These are phyloP conservation scores for Telfairia occidentalis DNA, from an alignment of 331 rosid species.

Conservation along the genomic window DNA sequence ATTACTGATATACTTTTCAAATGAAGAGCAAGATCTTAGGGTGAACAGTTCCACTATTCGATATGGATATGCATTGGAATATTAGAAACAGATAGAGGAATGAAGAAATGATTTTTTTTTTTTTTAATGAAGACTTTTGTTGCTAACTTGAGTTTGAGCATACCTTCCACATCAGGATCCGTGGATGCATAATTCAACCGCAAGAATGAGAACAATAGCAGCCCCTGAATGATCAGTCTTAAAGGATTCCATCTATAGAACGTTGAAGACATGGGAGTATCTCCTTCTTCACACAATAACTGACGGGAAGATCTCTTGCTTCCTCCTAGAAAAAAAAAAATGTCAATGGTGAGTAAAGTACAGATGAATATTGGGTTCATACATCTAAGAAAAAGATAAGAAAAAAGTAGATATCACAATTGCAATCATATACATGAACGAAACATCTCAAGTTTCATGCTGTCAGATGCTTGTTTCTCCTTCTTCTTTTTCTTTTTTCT, in stretches of 20 bases:
- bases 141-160: neutral
- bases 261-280: neutral
- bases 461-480: neutral
- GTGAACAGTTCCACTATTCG: neutral
- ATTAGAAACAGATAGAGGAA: neutral
- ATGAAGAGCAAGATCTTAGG: neutral
- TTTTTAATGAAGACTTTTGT: neutral
- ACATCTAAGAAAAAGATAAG: neutral
- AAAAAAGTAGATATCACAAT: neutral
- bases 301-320: neutral
- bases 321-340: neutral
- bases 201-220: slow-evolving; percentile 36
- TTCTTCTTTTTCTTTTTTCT: neutral
- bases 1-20: neutral
- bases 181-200: slow-evolving; percentile 32
- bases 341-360: neutral
- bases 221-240: slow-evolving; percentile 27
- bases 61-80: neutral
- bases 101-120: neutral
- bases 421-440: neutral
- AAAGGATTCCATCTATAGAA: neutral
- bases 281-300: slow-evolving; percentile 4
- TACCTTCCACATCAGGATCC: slow-evolving; percentile 88
- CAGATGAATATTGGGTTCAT: neutral
- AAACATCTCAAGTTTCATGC: slow-evolving; percentile 7